Evolutionary conservation across 1,284 basidiomycete genomes (phyloP), one percentile per base, ranked within the genome.

Genomic region (Xerocomus amazonicus): DNA sequence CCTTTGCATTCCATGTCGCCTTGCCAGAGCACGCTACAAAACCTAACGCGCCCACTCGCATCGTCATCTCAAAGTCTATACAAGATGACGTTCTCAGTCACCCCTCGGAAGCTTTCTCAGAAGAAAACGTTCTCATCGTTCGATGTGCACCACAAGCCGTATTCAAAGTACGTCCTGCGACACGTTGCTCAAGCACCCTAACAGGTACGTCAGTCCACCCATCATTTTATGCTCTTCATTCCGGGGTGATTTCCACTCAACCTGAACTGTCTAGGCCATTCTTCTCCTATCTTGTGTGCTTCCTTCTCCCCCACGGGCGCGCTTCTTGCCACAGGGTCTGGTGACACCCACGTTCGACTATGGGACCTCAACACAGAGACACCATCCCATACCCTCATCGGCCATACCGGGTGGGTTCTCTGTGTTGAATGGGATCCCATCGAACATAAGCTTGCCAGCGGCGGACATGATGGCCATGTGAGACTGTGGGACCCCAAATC

Each of bases 361-460:
- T 99, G 96, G 96, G 90, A 99, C 69, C 80, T 99, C 50, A 82
- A 90, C 61, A 95, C 91, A 0, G 97, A 99, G 71, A 89, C 84
- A 9, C 96, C 96, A 0, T 90, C 91, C 44, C 89, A 92, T 66
- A 89, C 87, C 9, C 77, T 99, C 10, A 73, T 80, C 0, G 96
- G 96, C 0, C 97, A 99, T 66, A 83, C 84, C 54, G 94, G 93
- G 0, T 98, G 95, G 95, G 92, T 99, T 1, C 77, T 99, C 1
- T 97, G 93, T 59, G 90, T 95, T 3, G 97, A 97, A 65, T 99
- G 96, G 96, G 95, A 98, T 61, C 86, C 90, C 0, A 79, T 89
- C 71, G 96, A 97, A 65, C 78, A 92, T 48, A 85, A 87, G 56
- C 72, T 98, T 14, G 96, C 94, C 1, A 96, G 92, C 1, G 97